A percentile compares a stretch with the other conserved stretches of the same genome.
These are phyloP conservation scores for Parasarocladium wereldwijsianum DNA, from an alignment of 2,329 filamentous ascomycete species.

Conservation along the genomic window DNA sequence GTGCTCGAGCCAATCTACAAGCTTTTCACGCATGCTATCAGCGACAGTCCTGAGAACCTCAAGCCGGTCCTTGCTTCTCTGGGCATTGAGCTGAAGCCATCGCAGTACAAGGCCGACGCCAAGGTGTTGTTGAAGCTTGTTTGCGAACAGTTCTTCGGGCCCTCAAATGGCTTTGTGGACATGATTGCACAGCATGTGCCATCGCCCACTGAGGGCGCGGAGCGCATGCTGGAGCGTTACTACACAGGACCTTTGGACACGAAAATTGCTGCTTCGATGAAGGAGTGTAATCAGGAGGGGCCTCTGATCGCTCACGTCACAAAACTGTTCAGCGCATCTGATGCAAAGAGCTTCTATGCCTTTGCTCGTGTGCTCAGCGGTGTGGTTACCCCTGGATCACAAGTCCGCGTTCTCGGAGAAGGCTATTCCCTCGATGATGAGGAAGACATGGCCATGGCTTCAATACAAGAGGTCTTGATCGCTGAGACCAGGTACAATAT, in stretches of 20 bases:
- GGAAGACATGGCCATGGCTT: slow-evolving; percentile 87
- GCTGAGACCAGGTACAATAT: slow-evolving; percentile 89
- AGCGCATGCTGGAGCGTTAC: slow-evolving; percentile 65
- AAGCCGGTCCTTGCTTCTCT: slow-evolving; percentile 64
- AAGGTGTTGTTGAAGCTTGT: slow-evolving; percentile 78
- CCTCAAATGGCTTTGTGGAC: slow-evolving; percentile 80
- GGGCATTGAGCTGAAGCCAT: slow-evolving; percentile 79
- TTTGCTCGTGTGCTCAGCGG: slow-evolving; percentile 90
- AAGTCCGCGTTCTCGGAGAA: slow-evolving; percentile 85
- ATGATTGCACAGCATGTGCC: slow-evolving; percentile 87
- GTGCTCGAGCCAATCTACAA: slow-evolving; percentile 96
- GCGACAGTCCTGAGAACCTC: slow-evolving; percentile 73
- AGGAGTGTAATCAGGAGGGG: slow-evolving; percentile 72
- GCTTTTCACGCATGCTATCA: slow-evolving; percentile 87
- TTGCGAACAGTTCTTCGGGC: slow-evolving; percentile 90
- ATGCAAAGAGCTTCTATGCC: slow-evolving; percentile 82
- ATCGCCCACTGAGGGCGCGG: slow-evolving; percentile 66
- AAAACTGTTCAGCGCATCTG: slow-evolving; percentile 79
- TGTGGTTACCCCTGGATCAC: slow-evolving; percentile 64
- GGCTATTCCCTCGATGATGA: slow-evolving; percentile 94
- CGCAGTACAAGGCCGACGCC: slow-evolving; percentile 80
- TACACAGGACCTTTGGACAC: slow-evolving; percentile 85
- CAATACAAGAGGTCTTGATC: slow-evolving; percentile 76
- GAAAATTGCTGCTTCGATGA: slow-evolving; percentile 67
- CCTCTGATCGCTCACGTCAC: slow-evolving; percentile 85